Evolutionary conservation across 148 eudicot genomes (phyloP), one percentile per base, ranked within the genome.

Genomic region (Oxyria digyna): DNA sequence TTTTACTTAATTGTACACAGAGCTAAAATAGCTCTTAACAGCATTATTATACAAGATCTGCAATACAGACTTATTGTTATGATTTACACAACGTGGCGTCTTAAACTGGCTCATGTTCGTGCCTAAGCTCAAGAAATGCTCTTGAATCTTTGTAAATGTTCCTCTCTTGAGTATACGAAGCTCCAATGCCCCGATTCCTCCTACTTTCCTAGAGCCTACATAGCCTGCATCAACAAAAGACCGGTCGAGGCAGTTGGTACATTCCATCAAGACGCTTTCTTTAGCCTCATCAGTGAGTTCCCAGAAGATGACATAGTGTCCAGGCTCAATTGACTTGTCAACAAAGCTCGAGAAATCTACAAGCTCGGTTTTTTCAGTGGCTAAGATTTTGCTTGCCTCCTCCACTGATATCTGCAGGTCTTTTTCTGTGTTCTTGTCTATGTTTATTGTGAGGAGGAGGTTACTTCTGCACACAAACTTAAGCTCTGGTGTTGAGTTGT

Each of bases 341-440:
- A 85, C 87, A 20, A 72, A 73, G 82, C 99, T 95, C 0, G 99
- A 84, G 81, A 88, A 95, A 52, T 95, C 99, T 8, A 84, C 77
- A 3, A 95, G 73, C 4, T 95, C 97, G 0, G 81, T 76, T 21
- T 86, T 90, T 67, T 88, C 91, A 5, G 68, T 69, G 0, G 84
- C 75, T 4, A 91, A 66, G 11, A 80, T 33, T 74, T 80, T 81
- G 70, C 82, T 72, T 0, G 96, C 96, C 21, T 84, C 78, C 62
- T 95, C 97, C 5, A 95, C 97, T 0, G 96, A 71, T 9, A 81
- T 69, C 63, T 88, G 96, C 4, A 95, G 72, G 57, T 95, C 99
- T 72, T 83, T 85, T 77, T 95, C 99, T 0, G 99, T 91, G 85
- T 87, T 95, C 81, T 95, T 95, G 89, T 95, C 99, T 15, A 95